Conservation (phyloP, 2,329 filamentous ascomycete species). For the Phialophora chinensis region DNA sequence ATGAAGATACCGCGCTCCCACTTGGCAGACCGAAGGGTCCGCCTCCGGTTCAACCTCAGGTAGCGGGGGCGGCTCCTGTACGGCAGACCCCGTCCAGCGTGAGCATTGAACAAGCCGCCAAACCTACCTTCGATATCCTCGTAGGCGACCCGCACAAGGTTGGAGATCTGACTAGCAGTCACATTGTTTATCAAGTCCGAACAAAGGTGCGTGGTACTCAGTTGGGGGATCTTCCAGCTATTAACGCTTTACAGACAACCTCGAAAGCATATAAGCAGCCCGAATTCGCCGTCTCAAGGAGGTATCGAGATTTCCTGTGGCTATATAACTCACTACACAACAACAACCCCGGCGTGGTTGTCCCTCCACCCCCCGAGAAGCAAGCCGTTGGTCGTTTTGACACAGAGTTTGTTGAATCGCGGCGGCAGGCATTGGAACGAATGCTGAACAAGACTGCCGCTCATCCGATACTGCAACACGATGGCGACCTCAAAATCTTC, state of each 20-base stretch:
- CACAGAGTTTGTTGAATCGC: constrained; percentile 92
- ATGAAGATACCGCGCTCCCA: constrained; percentile 69
- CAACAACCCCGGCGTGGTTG: constrained; percentile 93
- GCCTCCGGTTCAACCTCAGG: constrained; percentile 63
- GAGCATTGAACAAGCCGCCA: constrained; percentile 89
- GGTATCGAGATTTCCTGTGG: constrained; percentile 97
- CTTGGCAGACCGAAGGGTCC: constrained; percentile 67
- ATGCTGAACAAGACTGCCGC: constrained; percentile 97
- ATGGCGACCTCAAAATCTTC: constrained; percentile 93
- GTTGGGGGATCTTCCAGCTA: constrained; percentile 18
- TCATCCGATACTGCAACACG: constrained; percentile 89
- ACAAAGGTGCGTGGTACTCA: constrained; percentile 71
- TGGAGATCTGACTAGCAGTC: constrained; percentile 92
- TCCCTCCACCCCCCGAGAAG: constrained; percentile 96
- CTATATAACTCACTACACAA: constrained; percentile 92
- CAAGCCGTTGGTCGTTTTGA: constrained; percentile 96
- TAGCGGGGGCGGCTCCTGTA: constrained; percentile 51
- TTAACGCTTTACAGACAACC: constrained; percentile 68
- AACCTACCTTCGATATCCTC: constrained; percentile 85
- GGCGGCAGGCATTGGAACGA: constrained; percentile 88
- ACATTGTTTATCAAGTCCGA: constrained; percentile 95
- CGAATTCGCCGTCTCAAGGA: constrained; percentile 89
- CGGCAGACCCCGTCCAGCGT: constrained; percentile 74
- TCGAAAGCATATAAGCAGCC: constrained; percentile 94
- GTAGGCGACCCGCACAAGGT: constrained; percentile 98